Evolutionary conservation across 1,139 yeast species (phyloP).

Genomic region (Kodamaea ohmeri): DNA sequence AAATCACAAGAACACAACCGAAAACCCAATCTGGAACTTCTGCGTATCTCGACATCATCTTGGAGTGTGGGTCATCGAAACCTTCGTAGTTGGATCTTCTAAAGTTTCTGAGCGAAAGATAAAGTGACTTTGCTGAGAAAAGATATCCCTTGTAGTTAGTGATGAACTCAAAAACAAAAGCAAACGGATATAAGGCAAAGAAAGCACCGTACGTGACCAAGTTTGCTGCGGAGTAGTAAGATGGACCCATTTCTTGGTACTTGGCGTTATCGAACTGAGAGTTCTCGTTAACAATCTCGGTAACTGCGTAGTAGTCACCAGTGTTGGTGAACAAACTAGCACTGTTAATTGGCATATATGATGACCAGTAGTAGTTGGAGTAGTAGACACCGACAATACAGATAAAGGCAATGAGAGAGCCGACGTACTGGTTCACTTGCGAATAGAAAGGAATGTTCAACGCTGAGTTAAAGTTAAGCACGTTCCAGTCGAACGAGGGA

Average conservation of each 20-base stretch:
- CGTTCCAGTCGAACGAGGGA: constrained; percentile 21
- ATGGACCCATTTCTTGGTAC: constrained; percentile 34
- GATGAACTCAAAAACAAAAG: constrained; percentile 13
- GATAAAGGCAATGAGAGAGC: constrained; percentile 15
- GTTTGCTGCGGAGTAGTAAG: constrained; percentile 36
- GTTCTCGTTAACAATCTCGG: constrained; percentile 12
- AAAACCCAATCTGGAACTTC: constrained; percentile 22
- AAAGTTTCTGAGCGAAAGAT: constrained; percentile 9
- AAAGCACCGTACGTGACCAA: constrained; percentile 19
- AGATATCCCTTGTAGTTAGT: constrained; percentile 11
- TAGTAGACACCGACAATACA: constrained; percentile 17
- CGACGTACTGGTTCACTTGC: constrained; percentile 15
- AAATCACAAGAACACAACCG: constrained; percentile 14
- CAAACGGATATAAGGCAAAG: constrained; percentile 20
- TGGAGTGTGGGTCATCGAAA: constrained; percentile 17
- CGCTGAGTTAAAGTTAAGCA: constrained; percentile 12
- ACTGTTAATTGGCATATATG: constrained; percentile 19
- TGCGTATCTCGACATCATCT: constrained; percentile 16
- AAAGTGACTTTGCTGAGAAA: constrained; percentile 10
- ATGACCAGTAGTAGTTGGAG: constrained; percentile 18
- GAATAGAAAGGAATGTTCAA: constrained; percentile 16
- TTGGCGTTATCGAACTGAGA: constrained; percentile 16
- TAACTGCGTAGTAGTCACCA: constrained; percentile 16
- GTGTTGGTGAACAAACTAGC: constrained; percentile 15
- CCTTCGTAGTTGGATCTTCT: constrained; percentile 15